phyloP scores from a whole-genome alignment of 176 grass and related monocot species.

The Bothriochloa decipiens region DNA sequence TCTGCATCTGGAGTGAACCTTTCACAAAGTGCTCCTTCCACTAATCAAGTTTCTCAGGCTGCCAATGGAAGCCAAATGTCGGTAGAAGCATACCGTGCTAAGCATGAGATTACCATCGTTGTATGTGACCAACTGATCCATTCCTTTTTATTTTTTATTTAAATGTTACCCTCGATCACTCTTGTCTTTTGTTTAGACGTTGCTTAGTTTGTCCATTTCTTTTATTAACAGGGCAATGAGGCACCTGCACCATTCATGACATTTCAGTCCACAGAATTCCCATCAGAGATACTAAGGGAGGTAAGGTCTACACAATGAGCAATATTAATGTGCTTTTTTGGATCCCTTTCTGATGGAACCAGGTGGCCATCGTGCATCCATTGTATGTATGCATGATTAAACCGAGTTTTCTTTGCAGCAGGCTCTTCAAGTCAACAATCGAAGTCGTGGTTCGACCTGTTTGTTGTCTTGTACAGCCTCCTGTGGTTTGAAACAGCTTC shows the following conservation, averaged over 20 bases:
- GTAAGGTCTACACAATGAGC: conserved; percentile 37
- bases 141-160: conserved; percentile 9
- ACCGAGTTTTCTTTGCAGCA: conserved; percentile 28
- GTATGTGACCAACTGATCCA: conserved; percentile 48
- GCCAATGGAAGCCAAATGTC: conserved; percentile 49
- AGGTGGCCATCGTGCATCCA: conserved; percentile 26
- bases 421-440: conserved; percentile 53
- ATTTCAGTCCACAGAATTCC: conserved; percentile 76
- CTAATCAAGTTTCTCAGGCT: conserved; percentile 36
- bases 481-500: conserved; percentile 21
- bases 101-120: conserved; percentile 80
- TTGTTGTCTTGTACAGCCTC: conserved; percentile 50
- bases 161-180: conserved; percentile 1
- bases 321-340: not conserved
- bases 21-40: not conserved
- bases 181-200: not conserved
- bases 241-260: conserved; percentile 67
- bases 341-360: conserved; percentile 18
- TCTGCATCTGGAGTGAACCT: conserved; percentile 33
- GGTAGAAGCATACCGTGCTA: conserved; percentile 66
- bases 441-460: conserved; percentile 33
- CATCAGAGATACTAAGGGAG: conserved; percentile 76
- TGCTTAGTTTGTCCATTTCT: conserved; percentile 9
- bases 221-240: conserved; percentile 59
- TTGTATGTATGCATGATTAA: conserved; percentile 16